These are phyloP conservation scores for Oryza australiensis DNA, from an alignment of 176 grass and related monocot genomes.

Conservation along the genomic window DNA sequence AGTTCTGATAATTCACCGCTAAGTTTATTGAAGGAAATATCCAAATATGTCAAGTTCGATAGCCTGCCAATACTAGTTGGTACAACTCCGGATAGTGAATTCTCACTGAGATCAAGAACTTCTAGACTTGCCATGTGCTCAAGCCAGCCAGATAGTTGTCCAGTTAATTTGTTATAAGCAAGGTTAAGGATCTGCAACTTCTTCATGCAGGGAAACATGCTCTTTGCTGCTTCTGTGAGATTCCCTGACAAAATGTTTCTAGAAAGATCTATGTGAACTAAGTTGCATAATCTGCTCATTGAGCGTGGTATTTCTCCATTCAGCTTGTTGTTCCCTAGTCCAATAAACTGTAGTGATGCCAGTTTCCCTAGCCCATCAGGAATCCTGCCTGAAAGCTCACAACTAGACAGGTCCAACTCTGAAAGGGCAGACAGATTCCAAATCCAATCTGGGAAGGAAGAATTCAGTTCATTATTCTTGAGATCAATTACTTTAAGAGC, in stretches of 20 bases:
- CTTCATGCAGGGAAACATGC: background rate
- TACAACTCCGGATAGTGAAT: conserved; percentile 32
- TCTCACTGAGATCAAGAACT: conserved; percentile 46
- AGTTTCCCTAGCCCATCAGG: conserved; percentile 31
- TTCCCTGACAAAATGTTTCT: conserved; percentile 26
- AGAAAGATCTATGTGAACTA: conserved; percentile 19
- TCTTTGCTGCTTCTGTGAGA: background rate
- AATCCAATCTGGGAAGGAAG: conserved; percentile 38
- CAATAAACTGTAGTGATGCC: conserved; percentile 26
- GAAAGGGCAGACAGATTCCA: conserved; percentile 30
- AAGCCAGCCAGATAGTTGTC: conserved; percentile 20
- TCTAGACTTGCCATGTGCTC: conserved; percentile 34
- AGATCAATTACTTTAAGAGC: conserved; percentile 32
- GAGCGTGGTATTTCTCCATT: conserved; percentile 24
- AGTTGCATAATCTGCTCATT: background rate
- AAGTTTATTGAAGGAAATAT: conserved; percentile 37
- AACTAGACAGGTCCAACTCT: conserved; percentile 27
- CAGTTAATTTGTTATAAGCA: conserved; percentile 29
- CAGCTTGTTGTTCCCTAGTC: conserved; percentile 33
- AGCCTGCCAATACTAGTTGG: conserved; percentile 12
- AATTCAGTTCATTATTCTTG: conserved; percentile 10
- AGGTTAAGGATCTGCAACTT: conserved; percentile 1
- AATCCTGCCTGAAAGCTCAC: conserved; percentile 30
- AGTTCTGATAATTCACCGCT: background rate
- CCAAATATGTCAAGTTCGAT: conserved; percentile 14